Evolutionary conservation across 345 rosid genomes (phyloP).

Genomic region (Corchorus olitorius): DNA sequence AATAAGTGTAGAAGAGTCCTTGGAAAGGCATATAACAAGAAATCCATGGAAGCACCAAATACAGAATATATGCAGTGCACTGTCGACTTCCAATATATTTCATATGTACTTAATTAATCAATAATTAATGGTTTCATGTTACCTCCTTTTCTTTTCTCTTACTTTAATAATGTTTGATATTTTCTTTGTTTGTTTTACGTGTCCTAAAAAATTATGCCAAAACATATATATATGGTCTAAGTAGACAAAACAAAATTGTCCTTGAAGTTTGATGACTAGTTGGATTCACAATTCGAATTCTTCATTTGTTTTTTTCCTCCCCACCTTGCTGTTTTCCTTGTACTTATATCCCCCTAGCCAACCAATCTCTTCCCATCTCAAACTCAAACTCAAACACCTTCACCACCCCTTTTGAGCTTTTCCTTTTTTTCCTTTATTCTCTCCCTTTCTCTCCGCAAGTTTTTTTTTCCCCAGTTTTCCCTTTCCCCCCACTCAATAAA

Average conservation of each 20-base stretch:
- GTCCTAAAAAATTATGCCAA: too few species aligned
- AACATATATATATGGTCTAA: too few species aligned
- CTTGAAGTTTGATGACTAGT: too few species aligned
- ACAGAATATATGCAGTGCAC: conserved; percentile 7
- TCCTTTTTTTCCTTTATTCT: conserved; percentile 13
- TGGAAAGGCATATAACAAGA: not conserved
- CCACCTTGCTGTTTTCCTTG: conserved; percentile 30
- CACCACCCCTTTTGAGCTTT: conserved; percentile 2
- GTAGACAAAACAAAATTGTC: too few species aligned
- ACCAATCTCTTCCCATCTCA: conserved; percentile 11
- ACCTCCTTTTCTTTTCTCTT: too few species aligned
- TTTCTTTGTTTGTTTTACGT: too few species aligned
- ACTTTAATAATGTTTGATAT: too few species aligned
- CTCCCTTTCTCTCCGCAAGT: conserved; percentile 4
- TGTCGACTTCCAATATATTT: not conserved
- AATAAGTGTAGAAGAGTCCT: not conserved
- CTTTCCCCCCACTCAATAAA: conserved; percentile 1
- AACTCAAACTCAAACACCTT: not conserved
- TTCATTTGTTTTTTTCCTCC: conserved; percentile 22
- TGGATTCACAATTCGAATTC: too few species aligned
- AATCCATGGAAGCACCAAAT: conserved; percentile 7
- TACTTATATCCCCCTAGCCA: conserved; percentile 17
- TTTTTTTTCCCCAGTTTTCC: conserved; percentile 9
- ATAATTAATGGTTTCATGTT: too few species aligned
- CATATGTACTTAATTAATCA: not conserved